Evolutionary conservation across 2,329 filamentous ascomycete genomes (phyloP).

Genomic region (Calonectria crousiana): DNA sequence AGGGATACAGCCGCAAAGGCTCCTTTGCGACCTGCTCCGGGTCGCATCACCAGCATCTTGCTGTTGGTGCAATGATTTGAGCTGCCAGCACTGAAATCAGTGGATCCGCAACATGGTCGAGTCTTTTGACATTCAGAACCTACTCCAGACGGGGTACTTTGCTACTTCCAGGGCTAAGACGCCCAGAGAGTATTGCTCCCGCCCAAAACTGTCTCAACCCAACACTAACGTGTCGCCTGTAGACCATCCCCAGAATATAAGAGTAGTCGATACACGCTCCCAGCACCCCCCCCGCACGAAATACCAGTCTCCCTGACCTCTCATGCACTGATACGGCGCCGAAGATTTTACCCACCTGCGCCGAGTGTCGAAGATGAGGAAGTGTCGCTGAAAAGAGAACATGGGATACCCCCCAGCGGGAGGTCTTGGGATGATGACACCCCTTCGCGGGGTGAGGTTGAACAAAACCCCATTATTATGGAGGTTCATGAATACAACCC

Average conservation of each 20-base stretch:
- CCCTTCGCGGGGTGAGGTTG: conserved; percentile 71
- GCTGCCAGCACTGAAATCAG: conserved; percentile 25
- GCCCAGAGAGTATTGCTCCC: conserved; percentile 43
- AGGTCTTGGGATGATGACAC: conserved; percentile 64
- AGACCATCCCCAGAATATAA: conserved; percentile 37
- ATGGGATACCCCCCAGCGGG: conserved; percentile 51
- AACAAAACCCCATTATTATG: conserved; percentile 76
- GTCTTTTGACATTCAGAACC: conserved; percentile 57
- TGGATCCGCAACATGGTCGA: conserved; percentile 56
- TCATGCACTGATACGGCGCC: conserved; percentile 30
- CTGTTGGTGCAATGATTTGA: conserved; percentile 40
- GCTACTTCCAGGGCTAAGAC: conserved; percentile 58
- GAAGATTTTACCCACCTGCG: conserved; percentile 65
- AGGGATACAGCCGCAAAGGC: neutral
- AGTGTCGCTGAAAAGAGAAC: conserved; percentile 72
- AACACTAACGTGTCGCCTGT: conserved; percentile 29
- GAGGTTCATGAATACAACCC: conserved; percentile 71
- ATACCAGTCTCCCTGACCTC: conserved; percentile 30
- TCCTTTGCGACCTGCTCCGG: neutral
- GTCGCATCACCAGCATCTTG: conserved; percentile 25
- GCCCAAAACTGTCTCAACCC: neutral
- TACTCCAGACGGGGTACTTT: conserved; percentile 64
- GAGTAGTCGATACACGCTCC: conserved; percentile 27
- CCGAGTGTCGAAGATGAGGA: conserved; percentile 79
- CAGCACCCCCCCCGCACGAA: conserved; percentile 36